phyloP scores from a whole-genome alignment of 148 eudicot genomes.

The Rhododendron griersonianum region DNA sequence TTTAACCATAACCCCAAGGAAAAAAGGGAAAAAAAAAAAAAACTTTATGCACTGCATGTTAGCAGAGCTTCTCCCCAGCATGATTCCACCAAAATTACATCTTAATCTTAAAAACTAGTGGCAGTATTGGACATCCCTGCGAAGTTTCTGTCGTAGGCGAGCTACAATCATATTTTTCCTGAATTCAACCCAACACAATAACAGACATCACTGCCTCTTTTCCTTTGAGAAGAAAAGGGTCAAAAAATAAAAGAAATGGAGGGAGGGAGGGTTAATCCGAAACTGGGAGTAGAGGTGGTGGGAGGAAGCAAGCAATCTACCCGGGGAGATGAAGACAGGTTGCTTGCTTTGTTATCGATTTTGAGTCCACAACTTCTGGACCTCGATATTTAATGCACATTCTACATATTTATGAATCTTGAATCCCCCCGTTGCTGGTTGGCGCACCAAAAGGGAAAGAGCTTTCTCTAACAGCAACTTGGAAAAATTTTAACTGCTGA shows the following conservation, averaged over 20 bases:
- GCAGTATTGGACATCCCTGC: slow-evolving; percentile 18
- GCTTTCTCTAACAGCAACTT: slow-evolving; percentile 22
- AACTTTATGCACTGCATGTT: slow-evolving; percentile 21
- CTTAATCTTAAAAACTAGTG: slow-evolving; percentile 23
- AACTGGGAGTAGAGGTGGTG: slow-evolving; percentile 5
- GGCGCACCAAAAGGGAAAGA: slow-evolving; percentile 4
- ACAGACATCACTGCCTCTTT: slow-evolving; percentile 12
- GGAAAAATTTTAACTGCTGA: slow-evolving; percentile 14
- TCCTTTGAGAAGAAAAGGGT: slow-evolving; percentile 18
- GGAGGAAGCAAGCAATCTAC: neutral
- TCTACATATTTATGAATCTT: slow-evolving; percentile 6
- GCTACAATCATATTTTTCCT: slow-evolving; percentile 36
- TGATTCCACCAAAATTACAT: slow-evolving; percentile 25
- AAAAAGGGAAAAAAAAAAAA: neutral
- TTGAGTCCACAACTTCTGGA: slow-evolving; percentile 5
- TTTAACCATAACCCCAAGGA: slow-evolving; percentile 9
- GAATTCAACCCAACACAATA: slow-evolving; percentile 27
- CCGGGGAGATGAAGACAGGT: slow-evolving; percentile 10
- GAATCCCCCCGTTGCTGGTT: slow-evolving; percentile 16
- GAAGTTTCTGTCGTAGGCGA: slow-evolving; percentile 27
- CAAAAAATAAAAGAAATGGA: slow-evolving; percentile 27
- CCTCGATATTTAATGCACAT: slow-evolving; percentile 6
- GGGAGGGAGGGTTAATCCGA: slow-evolving; percentile 4
- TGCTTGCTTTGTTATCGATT: slow-evolving; percentile 10
- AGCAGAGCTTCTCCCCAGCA: slow-evolving; percentile 28